These are phyloP conservation scores for Physcomitrium patens DNA, from an alignment of 225 moss, liverwort and hornwort species.

Conservation along the genomic window DNA sequence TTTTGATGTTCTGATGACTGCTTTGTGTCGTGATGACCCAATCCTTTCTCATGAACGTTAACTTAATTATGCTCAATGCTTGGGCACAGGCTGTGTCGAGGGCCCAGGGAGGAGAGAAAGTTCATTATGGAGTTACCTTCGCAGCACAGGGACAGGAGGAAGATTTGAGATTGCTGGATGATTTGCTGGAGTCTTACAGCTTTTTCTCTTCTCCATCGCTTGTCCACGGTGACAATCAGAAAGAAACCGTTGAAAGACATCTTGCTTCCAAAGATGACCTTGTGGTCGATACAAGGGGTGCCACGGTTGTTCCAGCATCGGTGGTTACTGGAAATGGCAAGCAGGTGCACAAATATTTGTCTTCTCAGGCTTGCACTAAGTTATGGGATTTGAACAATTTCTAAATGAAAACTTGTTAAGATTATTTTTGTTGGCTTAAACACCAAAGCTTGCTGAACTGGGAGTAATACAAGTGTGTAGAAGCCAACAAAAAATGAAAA, in stretches of 20 bases:
- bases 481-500: neutral
- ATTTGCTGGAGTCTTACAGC: conserved; percentile 52
- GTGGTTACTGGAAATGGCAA: conserved; percentile 48
- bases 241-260: conserved; percentile 34
- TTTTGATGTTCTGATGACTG: neutral
- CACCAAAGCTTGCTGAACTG: neutral
- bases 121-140: conserved; percentile 91
- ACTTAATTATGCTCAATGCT: neutral
- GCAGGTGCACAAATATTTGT: conserved; percentile 33
- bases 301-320: conserved; percentile 37
- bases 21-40: neutral
- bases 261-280: neutral
- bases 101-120: conserved; percentile 30
- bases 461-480: neutral
- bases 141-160: conserved; percentile 51
- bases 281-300: conserved; percentile 27
- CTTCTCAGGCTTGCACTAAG: neutral
- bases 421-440: neutral
- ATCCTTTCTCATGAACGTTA: neutral
- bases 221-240: conserved; percentile 57
- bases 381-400: neutral
- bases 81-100: conserved; percentile 11
- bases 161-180: conserved; percentile 48
- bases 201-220: conserved; percentile 57
- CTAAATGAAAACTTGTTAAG: neutral